Evolutionary conservation across 2,329 filamentous ascomycete genomes (phyloP).

Genomic region (Aureobasidium sp.): DNA sequence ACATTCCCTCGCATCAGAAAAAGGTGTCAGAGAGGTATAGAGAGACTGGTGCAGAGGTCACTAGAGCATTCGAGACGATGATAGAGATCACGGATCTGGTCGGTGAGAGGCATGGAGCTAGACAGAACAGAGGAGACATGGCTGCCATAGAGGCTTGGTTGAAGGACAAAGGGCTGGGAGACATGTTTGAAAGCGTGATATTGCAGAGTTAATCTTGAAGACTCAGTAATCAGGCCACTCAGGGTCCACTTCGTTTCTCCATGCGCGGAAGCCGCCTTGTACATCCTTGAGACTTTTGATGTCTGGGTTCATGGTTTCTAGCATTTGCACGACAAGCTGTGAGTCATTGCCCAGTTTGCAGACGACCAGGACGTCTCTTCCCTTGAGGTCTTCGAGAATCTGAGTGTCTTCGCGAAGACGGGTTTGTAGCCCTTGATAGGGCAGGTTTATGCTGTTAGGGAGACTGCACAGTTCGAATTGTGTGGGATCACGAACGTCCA

Average conservation of each 20-base stretch:
- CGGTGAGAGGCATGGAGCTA: slow-evolving; percentile 39
- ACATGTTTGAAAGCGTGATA: slow-evolving; percentile 39
- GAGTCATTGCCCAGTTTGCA: slow-evolving; percentile 75
- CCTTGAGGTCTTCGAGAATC: slow-evolving; percentile 31
- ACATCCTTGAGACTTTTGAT: slow-evolving; percentile 64
- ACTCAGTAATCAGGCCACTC: slow-evolving; percentile 52
- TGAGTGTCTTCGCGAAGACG: slow-evolving; percentile 22
- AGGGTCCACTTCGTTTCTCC: slow-evolving; percentile 61
- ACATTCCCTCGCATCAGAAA: slow-evolving; percentile 56
- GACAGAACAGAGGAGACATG: slow-evolving; percentile 49
- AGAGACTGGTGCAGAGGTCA: slow-evolving; percentile 30
- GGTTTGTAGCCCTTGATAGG: slow-evolving; percentile 51
- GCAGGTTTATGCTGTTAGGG: slow-evolving; percentile 67
- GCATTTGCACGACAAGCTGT: slow-evolving; percentile 58
- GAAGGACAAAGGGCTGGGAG: slow-evolving; percentile 37
- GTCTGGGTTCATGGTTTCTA: slow-evolving; percentile 56
- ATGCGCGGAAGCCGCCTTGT: slow-evolving; percentile 62
- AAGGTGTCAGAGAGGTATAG: slow-evolving; percentile 53
- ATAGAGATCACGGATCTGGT: slow-evolving; percentile 49
- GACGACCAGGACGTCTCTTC: slow-evolving; percentile 57
- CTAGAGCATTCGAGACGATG: slow-evolving; percentile 49
- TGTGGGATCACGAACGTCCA: slow-evolving; percentile 77
- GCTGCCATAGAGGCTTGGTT: slow-evolving; percentile 47
- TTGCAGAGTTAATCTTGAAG: not conserved
- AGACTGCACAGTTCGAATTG: slow-evolving; percentile 78